These are phyloP conservation scores for Cyberlindnera petersonii DNA, from an alignment of 805 yeast species.

Conservation along the genomic window DNA sequence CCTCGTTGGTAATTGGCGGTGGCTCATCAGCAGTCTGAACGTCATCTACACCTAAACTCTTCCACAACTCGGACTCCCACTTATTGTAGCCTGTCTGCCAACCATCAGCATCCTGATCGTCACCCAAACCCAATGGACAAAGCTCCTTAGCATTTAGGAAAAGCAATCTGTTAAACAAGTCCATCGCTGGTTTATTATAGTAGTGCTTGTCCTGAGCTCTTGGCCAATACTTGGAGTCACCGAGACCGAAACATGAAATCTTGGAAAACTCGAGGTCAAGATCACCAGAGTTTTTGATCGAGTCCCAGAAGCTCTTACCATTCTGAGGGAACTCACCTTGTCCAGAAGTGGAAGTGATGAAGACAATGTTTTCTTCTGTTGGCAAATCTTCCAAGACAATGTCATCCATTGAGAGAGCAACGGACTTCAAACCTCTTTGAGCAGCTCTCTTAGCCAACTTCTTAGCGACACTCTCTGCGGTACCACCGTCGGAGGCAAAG, in stretches of 20 bases:
- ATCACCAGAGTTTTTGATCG: slow-evolving; percentile 58
- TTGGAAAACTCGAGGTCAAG: slow-evolving; percentile 68
- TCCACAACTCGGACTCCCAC: slow-evolving; percentile 88
- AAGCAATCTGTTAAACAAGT: slow-evolving; percentile 59
- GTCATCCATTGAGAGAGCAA: slow-evolving; percentile 54
- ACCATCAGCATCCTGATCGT: slow-evolving; percentile 97
- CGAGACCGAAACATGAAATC: slow-evolving; percentile 80
- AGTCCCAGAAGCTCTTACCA: slow-evolving; percentile 68
- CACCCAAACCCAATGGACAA: slow-evolving; percentile 82
- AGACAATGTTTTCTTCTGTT: slow-evolving; percentile 45
- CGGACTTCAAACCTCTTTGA: slow-evolving; percentile 48
- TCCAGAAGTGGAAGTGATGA: slow-evolving; percentile 86
- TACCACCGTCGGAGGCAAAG: slow-evolving; percentile 92
- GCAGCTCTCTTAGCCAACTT: slow-evolving; percentile 55
- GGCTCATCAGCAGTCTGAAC: slow-evolving; percentile 85
- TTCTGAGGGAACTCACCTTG: slow-evolving; percentile 92
- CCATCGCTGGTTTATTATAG: slow-evolving; percentile 87
- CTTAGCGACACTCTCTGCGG: slow-evolving; percentile 76
- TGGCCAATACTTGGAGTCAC: slow-evolving; percentile 97
- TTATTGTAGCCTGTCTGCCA: slow-evolving; percentile 83
- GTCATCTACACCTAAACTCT: slow-evolving; percentile 79
- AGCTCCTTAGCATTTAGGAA: slow-evolving; percentile 72
- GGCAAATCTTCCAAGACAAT: slow-evolving; percentile 53
- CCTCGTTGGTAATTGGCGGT: slow-evolving; percentile 91
- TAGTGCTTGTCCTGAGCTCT: slow-evolving; percentile 91